Percentiles rank a stretch among this genome's conserved stretches.
Conservation (phyloP, 768 basidiomycete species). For the Boletus coccyginus region DNA sequence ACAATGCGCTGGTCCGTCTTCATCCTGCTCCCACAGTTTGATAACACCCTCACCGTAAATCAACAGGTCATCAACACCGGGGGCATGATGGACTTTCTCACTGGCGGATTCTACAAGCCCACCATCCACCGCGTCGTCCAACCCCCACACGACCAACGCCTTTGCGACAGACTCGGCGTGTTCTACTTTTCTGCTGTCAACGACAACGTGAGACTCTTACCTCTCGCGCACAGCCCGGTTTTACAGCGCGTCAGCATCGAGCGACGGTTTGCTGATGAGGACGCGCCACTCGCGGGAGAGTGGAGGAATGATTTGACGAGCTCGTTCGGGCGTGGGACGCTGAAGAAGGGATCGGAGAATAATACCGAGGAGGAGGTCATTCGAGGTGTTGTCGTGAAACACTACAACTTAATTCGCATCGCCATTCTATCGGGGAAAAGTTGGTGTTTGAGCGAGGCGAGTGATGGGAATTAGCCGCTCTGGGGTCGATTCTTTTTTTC, state of each 20-base stretch:
- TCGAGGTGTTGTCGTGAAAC: constrained; percentile 52
- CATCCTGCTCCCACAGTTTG: neutral
- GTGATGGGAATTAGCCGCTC: too few relatives aligned
- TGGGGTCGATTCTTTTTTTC: too few relatives aligned
- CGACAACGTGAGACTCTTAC: constrained; percentile 46
- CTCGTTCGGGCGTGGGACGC: constrained; percentile 47
- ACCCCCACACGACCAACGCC: constrained; percentile 51
- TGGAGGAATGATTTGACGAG: constrained; percentile 51
- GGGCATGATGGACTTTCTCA: constrained; percentile 56
- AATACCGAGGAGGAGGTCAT: constrained; percentile 55
- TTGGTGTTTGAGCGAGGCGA: neutral
- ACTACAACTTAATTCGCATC: constrained; percentile 45
- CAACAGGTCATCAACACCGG: constrained; percentile 58
- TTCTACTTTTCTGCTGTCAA: constrained; percentile 57
- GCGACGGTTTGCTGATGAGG: constrained; percentile 34
- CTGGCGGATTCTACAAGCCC: constrained; percentile 54
- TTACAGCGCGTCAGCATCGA: constrained; percentile 42
- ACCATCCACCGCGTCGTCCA: constrained; percentile 62
- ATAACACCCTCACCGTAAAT: neutral
- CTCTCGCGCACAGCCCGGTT: constrained; percentile 46
- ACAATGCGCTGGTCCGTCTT: constrained; percentile 48
- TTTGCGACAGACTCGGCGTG: constrained; percentile 46
- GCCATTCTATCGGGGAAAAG: neutral
- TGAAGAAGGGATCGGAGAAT: constrained; percentile 38
- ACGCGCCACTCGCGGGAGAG: constrained; percentile 46